Base-by-base conservation (phyloP, 1,139 yeast species). In the Eremothecium sinecaudum region DNA sequence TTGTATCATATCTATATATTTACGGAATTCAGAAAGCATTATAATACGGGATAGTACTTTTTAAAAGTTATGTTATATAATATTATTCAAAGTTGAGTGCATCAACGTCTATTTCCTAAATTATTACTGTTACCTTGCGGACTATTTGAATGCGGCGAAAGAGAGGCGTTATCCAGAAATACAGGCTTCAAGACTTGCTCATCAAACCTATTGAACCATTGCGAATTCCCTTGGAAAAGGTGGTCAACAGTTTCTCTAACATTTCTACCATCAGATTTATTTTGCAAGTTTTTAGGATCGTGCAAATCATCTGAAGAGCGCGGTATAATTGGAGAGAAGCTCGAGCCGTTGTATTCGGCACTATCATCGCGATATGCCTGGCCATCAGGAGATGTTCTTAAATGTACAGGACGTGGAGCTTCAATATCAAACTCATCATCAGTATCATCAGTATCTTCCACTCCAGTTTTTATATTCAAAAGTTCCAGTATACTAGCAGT, bases 401-500 rank as follows among this genome's bases (percentile, higher is more conserved):
- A 26, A 8, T 44, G 21, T 26, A 44, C 35, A 10, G 54, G 52
- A 47, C 72, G 64, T 32, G 87, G 69, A 2, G 87, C 83, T 57
- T 86, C 96, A 35, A 86, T 81, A 49, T 87, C 97, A 56, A 90
- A 90, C 56, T 90, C 97, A 53, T 90, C 97, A 57, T 90, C 97
- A 27, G 86, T 75, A 28, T 77, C 90, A 39, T 78, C 92, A 31
- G 66, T 66, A 36, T 83, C 94, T 49, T 79, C 90, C 19, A 82
- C 69, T 0, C 98, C 98, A 2, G 94, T 81, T 45, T 81, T 80
- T 45, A 92, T 92, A 31, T 94, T 93, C 46, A 90, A 66, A 41
- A 90, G 83, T 55, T 92, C 98, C 42, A 92, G 71, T 98, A 92
- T 92, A 31, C 94, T 82, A 1, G 98, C 96, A 0, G 97, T 90